phyloP scores from a whole-genome alignment of 2,329 filamentous ascomycete species.

The Davidsoniella neocaledoniae region DNA sequence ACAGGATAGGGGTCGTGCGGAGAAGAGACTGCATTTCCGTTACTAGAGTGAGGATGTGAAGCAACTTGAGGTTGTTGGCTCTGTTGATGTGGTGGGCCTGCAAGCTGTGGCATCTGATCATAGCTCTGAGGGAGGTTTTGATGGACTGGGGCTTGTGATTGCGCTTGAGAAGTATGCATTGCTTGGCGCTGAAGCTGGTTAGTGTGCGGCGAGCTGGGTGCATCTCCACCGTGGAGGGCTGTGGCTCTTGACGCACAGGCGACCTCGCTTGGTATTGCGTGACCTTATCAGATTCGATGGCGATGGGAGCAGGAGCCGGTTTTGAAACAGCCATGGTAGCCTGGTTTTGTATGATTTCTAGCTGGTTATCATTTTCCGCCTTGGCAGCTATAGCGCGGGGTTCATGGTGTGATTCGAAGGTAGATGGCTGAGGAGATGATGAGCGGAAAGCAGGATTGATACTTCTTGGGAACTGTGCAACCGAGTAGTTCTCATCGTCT shows the following conservation, averaged over 20 bases:
- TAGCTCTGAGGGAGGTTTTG: not conserved
- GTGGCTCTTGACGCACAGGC: not conserved
- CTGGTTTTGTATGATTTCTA: not conserved
- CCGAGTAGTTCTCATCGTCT: conserved; percentile 79
- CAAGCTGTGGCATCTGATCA: not conserved
- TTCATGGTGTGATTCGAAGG: conserved; percentile 81
- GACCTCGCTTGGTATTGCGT: not conserved
- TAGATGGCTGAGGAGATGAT: conserved; percentile 91
- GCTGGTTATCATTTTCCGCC: not conserved
- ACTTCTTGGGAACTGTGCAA: conserved; percentile 85
- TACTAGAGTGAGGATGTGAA: not conserved
- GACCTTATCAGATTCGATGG: not conserved
- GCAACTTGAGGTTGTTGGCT: conserved; percentile 14
- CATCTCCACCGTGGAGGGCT: not conserved
- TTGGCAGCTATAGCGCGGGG: conserved; percentile 53
- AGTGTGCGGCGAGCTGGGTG: not conserved
- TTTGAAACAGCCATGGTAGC: not conserved
- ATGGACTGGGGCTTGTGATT: conserved; percentile 1
- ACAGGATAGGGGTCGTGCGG: conserved; percentile 88
- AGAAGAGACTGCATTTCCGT: conserved; percentile 23
- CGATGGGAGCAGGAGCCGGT: not conserved
- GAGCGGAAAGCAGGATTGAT: conserved; percentile 92
- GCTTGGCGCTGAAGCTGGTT: conserved; percentile 3
- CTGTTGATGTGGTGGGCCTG: too few relatives aligned
- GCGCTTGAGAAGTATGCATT: not conserved